Conservation (phyloP, 2,329 filamentous ascomycete genomes). For the Venturia carpophila region DNA sequence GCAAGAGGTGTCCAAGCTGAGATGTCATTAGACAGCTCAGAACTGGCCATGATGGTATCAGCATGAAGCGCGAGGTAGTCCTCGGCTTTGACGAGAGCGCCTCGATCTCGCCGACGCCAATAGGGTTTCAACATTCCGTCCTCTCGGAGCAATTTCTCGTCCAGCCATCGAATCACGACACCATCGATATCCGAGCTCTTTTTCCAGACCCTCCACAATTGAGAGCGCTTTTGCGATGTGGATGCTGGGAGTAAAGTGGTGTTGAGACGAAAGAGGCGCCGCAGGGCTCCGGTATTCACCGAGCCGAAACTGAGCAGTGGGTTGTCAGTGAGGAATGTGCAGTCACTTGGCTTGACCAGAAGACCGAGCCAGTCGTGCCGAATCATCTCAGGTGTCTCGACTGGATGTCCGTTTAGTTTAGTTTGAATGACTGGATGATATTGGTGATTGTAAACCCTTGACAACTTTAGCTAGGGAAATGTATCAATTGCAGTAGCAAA, state of each 20-base stretch:
- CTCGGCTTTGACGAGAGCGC: slow-evolving; percentile 31
- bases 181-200: slow-evolving; percentile 32
- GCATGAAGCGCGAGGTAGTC: slow-evolving; percentile 36
- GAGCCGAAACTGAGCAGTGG: slow-evolving; percentile 43
- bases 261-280: slow-evolving; percentile 32
- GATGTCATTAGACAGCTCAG: slow-evolving; percentile 44
- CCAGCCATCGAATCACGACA: slow-evolving; percentile 34
- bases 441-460: slow-evolving; percentile 32
- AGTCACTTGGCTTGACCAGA: slow-evolving; percentile 32
- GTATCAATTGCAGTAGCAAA: not conserved
- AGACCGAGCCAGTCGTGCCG: slow-evolving; percentile 38
- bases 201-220: slow-evolving; percentile 36
- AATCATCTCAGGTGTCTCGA: slow-evolving; percentile 50
- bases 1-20: slow-evolving; percentile 47
- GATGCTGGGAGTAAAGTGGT: slow-evolving; percentile 34
- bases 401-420: slow-evolving; percentile 41
- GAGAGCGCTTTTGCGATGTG: slow-evolving; percentile 32
- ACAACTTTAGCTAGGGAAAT: not conserved
- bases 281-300: slow-evolving; percentile 28
- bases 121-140: slow-evolving; percentile 32
- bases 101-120: slow-evolving; percentile 33
- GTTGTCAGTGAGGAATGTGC: slow-evolving; percentile 41
- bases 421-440: slow-evolving; percentile 34
- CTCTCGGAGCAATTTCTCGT: slow-evolving; percentile 32
- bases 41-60: slow-evolving; percentile 45